Base-by-base conservation (phyloP, 2,329 filamentous ascomycete species). In the Calonectria pauciramosa region DNA sequence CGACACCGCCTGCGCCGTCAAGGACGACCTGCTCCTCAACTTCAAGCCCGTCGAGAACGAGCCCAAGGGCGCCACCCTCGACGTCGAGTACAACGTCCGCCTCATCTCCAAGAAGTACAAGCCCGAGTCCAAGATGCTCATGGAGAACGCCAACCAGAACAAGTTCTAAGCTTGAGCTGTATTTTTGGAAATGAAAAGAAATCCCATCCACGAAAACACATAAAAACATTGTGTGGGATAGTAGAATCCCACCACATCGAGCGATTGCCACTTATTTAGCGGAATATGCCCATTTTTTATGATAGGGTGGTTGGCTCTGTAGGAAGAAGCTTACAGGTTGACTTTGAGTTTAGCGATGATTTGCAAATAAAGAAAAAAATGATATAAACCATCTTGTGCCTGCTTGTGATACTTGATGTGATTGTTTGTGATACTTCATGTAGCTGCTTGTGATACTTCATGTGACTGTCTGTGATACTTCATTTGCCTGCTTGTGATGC, bases 1-100 rank as follows among this genome's bases (percentile, higher is more conserved):
- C 2, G 85, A 86, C 65, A 84, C 84, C 52, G 89, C 89, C 38
- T 90, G 89, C 75, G 89, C 89, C 47, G 89, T 91, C 78, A 90
- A 90, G 84, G 85, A 89, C 63, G 88, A 89, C 63, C 82, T 91
- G 6, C 79, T 90, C 2, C 84, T 90, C 18, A 84, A 89, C 76
- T 90, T 91, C 80, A 87, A 85, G 78, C 88, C 88, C 13, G 80
- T 87, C 38, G 68, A 84, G 75, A 83, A 83, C 47, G 86, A 87
- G 41, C 77, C 80, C 75, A 83, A 84, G 52, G 86, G 80, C 3
- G 80, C 86, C 34, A 70, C 75, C 52, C 80, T 86, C 1, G 85
- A 87, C 38, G 80, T 86, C 54, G 84, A 87, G 79, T 87, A 86
- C 75, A 87, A 89, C 67, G 83, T 89, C 65, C 82, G 86, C 59